Evolutionary conservation across 805 yeast genomes (phyloP), one percentile per base, ranked within the genome.

Genomic region (Myxozyma lipomycoides): DNA sequence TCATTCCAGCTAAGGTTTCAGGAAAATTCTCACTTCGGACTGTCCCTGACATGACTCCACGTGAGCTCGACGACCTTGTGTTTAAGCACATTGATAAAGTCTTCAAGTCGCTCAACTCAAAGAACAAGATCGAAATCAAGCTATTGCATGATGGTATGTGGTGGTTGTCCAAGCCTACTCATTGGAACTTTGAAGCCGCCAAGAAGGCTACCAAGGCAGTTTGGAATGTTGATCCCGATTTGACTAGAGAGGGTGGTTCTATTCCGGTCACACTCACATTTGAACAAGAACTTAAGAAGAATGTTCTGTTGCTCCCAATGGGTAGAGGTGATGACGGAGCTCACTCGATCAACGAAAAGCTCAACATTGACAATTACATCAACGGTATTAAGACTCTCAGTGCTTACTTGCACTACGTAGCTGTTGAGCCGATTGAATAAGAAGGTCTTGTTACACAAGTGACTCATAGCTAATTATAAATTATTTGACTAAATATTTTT

Each of bases 271-370:
- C 99, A 21, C 72, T 93, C 61, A 84, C 96, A 32, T 93, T 93
- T 72, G 96, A 93, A 74, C 77, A 89, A 64, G 82, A 81, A 67
- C 78, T 93, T 64, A 82, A 86, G 62, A 86, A 95, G 22, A 83
- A 83, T 57, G 98, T 90, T 30, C 75, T 93, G 58, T 76, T 93
- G 64, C 79, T 93, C 62, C 98, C 99, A 58, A 86, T 93, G 85
- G 99, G 99, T 59, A 84, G 95, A 73, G 98, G 98, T 61, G 97
- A 93, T 68, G 99, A 93, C 66, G 98, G 98, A 63, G 98, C 99
- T 42, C 99, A 93, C 70, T 88, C 96, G 21, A 89, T 93, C 64
- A 93, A 93, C 67, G 99, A 93, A 74, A 93, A 93, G 75, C 73
- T 93, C 63, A 86, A 95, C 67, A 75, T 89, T 46, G 73, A 84